Evolutionary conservation across 305 asterid species (phyloP), one percentile per base, ranked within the genome.

Genomic region (Fraxinus dipetala): DNA sequence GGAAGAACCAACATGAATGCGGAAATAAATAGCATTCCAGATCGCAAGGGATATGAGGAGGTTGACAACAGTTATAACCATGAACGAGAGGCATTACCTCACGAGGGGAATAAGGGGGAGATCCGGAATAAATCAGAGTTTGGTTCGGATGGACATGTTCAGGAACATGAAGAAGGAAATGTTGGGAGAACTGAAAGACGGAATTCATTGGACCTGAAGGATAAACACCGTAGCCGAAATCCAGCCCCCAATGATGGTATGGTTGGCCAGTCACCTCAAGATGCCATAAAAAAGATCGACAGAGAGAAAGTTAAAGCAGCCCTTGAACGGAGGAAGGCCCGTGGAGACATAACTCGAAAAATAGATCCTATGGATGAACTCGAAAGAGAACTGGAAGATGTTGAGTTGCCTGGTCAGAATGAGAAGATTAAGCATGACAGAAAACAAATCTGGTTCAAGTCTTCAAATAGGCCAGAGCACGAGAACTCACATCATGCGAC

Each of bases 331-430:
- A 90, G 96, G 91, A 94, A 94, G 85, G 91, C 95, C 13, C 94
- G 90, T 36, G 96, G 98, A 28, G 97, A 92, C 69, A 72, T 89
- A 51, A 80, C 92, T 72, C 91, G 88, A 76, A 90, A 87, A 88
- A 77, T 79, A 2, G 98, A 93, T 80, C 86, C 90, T 38, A 22
- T 89, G 91, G 99, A 96, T 79, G 98, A 96, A 87, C 93, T 96
- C 18, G 99, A 96, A 88, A 93, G 97, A 85, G 96, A 92, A 86
- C 89, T 96, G 59, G 99, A 96, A 83, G 92, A 96, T 38, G 94
- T 95, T 75, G 98, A 93, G 85, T 82, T 95, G 80, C 93, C 93
- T 31, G 87, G 86, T 38, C 92, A 89, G 86, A 87, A 83, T 75
- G 93, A 92, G 11, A 91, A 90, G 82, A 89, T 5, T 56, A 92